A percentile compares a stretch with the other conserved stretches of the same genome.
Conservation (phyloP, 106 monocot genomes). For the Cymbidium sinense region DNA sequence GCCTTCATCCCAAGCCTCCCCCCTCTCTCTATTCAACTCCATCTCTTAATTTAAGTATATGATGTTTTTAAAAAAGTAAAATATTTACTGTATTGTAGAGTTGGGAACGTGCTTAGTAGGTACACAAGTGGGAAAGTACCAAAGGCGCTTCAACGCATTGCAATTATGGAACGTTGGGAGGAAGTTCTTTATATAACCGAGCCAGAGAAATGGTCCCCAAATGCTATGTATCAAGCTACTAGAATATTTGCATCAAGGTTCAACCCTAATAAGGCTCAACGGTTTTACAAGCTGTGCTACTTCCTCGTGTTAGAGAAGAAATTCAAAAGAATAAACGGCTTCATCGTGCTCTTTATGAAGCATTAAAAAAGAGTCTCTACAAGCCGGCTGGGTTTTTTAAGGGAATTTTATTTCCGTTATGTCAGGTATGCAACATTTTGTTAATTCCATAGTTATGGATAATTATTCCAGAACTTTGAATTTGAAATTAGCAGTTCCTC, state of each 20-base stretch:
- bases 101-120: slow-evolving; percentile 69
- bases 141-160: slow-evolving; percentile 82
- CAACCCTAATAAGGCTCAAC: slow-evolving; percentile 45
- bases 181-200: slow-evolving; percentile 82
- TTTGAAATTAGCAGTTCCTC: background rate
- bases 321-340: slow-evolving; percentile 89
- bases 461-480: background rate
- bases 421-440: slow-evolving; percentile 50
- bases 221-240: slow-evolving; percentile 93
- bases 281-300: slow-evolving; percentile 77
- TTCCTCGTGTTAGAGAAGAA: slow-evolving; percentile 83
- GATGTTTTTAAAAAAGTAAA: background rate
- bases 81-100: slow-evolving; percentile 29
- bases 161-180: slow-evolving; percentile 69
- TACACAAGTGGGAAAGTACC: slow-evolving; percentile 94
- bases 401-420: slow-evolving; percentile 85
- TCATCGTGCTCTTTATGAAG: slow-evolving; percentile 90
- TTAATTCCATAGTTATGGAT: background rate
- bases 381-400: slow-evolving; percentile 96
- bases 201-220: slow-evolving; percentile 89
- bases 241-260: slow-evolving; percentile 87
- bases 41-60: slow-evolving; percentile 1
- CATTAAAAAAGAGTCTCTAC: slow-evolving; percentile 79
- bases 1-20: background rate
- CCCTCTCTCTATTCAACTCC: background rate